Evolutionary conservation across 176 grass and related monocot species (phyloP).

Genomic region (sorghum (Sorghum bicolor)): Sorghum_bicolor_NCBIv3 NC_012879.2:59572501-59573000

Average conservation of each 20-base stretch:
- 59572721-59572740: constrained; percentile 15
- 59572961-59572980: background rate
- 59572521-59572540: background rate
- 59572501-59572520: background rate
- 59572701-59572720: constrained; percentile 50
- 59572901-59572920: background rate
- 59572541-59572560: background rate
- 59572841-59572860: background rate
- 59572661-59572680: constrained; percentile 43
- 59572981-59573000: background rate
- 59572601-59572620: background rate
- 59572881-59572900: background rate
- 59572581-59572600: constrained; percentile 11
- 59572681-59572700: constrained; percentile 31
- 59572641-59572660: constrained; percentile 49
- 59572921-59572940: background rate
- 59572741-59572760: constrained; percentile 66
- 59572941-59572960: background rate
- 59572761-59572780: constrained; percentile 85
- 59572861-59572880: background rate
- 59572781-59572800: constrained; percentile 78
- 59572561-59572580: background rate
- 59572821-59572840: background rate
- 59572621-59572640: background rate
- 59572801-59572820: constrained; percentile 43